Base-by-base conservation (phyloP, 2,329 filamentous ascomycete species). In the Fusarium sarcochroum region DNA sequence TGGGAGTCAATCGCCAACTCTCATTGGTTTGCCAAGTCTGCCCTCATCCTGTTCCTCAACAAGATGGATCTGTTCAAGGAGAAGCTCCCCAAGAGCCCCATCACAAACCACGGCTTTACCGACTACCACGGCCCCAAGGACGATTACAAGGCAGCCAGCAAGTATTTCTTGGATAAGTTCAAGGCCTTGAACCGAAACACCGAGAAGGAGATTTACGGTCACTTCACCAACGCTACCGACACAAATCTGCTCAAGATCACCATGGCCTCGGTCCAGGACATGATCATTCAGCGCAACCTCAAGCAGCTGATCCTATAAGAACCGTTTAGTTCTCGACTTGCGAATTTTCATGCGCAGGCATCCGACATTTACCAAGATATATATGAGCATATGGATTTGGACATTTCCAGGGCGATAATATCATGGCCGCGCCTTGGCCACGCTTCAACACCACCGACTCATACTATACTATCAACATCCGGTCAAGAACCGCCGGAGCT, bases 1-100 rank as follows among this genome's bases (percentile, higher is more conserved):
- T 95, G 93, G 84, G 92, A 94, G 78, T 94, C 92, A 2, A 91
- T 95, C 68, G 91, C 91, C 75, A 94, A 94, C 77, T 93, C 92
- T 6, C 91, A 93, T 76, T 95, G 92, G 92, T 95, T 95, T 81
- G 89, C 90, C 73, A 90, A 91, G 71, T 93, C 92, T 40, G 89
- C 92, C 2, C 90, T 94, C 62, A 94, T 95, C 70, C 86, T 95
- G 51, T 95, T 95, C 81, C 85, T 95, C 63, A 95, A 94, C 85
- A 95, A 95, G 83, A 94, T 94, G 82, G 92, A 95, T 79, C 84
- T 94, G 14, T 95, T 95, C 85, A 91, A 89, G 77, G 89, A 90
- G 74, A 95, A 95, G 82, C 84, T 95, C 35, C 80, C 85, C 4
- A 83, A 86, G 58, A 93, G 90, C 68, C 90, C 92, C 5, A 91